A percentile compares a stretch with the other conserved stretches of the same genome.
These are phyloP conservation scores for Biscogniauxia marginata DNA, from an alignment of 2,329 filamentous ascomycete genomes.

Conservation along the genomic window DNA sequence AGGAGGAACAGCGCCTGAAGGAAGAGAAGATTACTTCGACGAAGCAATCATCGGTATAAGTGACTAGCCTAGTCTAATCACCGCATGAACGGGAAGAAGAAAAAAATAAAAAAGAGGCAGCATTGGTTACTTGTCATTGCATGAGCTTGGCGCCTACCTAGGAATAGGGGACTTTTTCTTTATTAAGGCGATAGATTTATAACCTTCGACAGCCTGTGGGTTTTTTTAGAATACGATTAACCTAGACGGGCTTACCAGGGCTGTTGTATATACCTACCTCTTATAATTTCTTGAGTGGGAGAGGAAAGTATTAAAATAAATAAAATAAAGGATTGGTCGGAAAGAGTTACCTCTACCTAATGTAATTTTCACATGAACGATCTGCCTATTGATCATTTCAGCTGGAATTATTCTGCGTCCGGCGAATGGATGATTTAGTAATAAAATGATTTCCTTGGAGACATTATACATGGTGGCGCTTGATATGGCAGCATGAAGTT, in stretches of 20 bases:
- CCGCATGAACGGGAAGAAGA: background rate
- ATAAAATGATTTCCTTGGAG: background rate
- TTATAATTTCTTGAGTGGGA: background rate
- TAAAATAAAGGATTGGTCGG: too few species aligned
- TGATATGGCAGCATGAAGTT: background rate
- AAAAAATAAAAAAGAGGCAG: background rate
- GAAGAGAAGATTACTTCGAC: slow-evolving; percentile 39
- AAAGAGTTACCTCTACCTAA: too few species aligned
- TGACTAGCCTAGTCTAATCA: background rate
- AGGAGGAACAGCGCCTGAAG: slow-evolving; percentile 54
- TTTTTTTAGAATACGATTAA: background rate
- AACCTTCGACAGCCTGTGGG: background rate
- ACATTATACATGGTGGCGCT: too few species aligned
- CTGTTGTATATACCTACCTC: background rate
- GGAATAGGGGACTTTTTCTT: background rate
- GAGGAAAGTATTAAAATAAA: too few species aligned
- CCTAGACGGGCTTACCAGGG: too few species aligned
- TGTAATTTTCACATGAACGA: too few species aligned
- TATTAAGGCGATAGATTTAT: background rate
- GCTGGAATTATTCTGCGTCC: too few species aligned
- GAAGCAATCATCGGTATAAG: background rate
- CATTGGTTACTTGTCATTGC: background rate
- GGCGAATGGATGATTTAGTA: too few species aligned
- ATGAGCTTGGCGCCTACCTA: background rate
- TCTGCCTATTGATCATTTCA: too few species aligned